Evolutionary conservation across 2,329 filamentous ascomycete species (phyloP).

Genomic region (Cryphonectria parasitica): DNA sequence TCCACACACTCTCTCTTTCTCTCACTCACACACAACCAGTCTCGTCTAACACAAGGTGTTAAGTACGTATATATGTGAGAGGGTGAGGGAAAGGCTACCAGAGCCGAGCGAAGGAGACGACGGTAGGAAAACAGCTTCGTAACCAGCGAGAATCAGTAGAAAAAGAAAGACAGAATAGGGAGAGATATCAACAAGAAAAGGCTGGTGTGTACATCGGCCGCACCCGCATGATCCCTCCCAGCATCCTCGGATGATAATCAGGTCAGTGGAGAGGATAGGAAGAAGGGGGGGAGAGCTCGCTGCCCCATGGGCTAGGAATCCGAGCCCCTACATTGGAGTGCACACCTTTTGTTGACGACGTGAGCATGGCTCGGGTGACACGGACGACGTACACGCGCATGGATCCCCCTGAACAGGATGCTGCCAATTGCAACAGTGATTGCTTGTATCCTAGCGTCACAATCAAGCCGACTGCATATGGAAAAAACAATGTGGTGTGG

Average conservation of each 20-base stretch:
- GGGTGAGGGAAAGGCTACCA: not conserved
- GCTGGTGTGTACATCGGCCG: not conserved
- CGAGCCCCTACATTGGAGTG: not conserved
- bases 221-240: not conserved
- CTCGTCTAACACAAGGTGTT: not conserved
- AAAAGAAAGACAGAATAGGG: not conserved
- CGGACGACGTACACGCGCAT: not conserved
- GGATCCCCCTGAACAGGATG: not conserved
- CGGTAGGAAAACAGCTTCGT: not conserved
- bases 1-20: too few species aligned
- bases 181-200: not conserved
- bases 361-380: not conserved
- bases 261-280: not conserved
- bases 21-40: not conserved
- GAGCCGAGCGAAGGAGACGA: not conserved
- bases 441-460: not conserved
- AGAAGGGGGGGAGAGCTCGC: too few species aligned
- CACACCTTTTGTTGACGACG: not conserved
- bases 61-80: not conserved
- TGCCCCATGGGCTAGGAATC: not conserved
- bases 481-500: not conserved
- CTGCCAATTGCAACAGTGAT: not conserved
- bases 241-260: not conserved
- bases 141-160: not conserved
- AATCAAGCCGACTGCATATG: not conserved